These are phyloP conservation scores for Solanum stenotomum DNA, from an alignment of 257 asterid species.

Conservation along the genomic window DNA sequence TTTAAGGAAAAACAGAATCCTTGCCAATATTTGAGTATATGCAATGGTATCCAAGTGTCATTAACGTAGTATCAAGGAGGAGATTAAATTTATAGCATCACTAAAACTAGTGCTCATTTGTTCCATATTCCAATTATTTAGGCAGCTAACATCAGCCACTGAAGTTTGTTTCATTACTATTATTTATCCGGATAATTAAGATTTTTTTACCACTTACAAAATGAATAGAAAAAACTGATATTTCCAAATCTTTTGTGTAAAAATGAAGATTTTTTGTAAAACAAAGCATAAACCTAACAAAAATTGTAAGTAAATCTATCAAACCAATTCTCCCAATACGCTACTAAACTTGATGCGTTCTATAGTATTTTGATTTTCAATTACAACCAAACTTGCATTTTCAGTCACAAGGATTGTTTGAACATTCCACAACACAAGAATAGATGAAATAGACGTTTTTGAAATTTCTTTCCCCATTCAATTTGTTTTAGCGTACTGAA, in stretches of 20 bases:
- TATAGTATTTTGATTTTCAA: background rate
- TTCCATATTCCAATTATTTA: background rate
- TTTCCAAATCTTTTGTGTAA: background rate
- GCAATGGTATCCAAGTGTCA: conserved; percentile 1
- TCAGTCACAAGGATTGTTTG: background rate
- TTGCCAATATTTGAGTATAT: background rate
- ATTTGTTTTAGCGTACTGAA: background rate
- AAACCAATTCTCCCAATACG: background rate
- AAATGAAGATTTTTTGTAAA: background rate
- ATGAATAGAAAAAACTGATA: background rate
- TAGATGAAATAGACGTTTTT: background rate
- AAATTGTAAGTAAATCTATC: background rate
- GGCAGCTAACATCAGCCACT: background rate
- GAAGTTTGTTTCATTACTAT: background rate
- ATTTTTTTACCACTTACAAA: background rate
- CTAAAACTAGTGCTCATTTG: background rate
- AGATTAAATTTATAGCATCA: background rate
- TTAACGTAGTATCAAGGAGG: background rate
- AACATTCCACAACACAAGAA: background rate
- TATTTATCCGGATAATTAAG: too few relatives aligned
- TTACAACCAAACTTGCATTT: too few relatives aligned
- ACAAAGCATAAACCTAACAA: background rate
- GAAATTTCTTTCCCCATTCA: background rate
- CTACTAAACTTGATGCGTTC: background rate
- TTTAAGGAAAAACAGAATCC: background rate